Evolutionary conservation across 495 filamentous ascomycete species (phyloP), one percentile per base, ranked within the genome.

Genomic region (Aspergillus cavernicola): DNA sequence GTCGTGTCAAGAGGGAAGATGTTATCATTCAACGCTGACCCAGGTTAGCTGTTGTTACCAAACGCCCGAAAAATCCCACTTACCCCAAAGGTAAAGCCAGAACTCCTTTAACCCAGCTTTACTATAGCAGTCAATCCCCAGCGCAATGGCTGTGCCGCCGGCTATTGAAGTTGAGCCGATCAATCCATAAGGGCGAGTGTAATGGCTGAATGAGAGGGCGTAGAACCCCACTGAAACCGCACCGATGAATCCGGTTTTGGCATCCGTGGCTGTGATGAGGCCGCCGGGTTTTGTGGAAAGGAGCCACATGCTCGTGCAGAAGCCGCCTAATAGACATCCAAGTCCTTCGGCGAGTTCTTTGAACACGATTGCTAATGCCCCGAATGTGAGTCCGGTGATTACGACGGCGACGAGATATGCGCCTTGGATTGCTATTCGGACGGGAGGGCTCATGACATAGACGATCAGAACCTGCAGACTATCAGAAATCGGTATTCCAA

Each of bases 121-220:
- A 59, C 85, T 92, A 61, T 90, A 95, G 66, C 92, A 96, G 65
- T 97, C 92, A 47, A 97, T 88, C 6, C 92, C 92, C 6, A 97
- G 66, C 6, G 93, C 76, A 0, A 86, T 70, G 4, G 81, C 83
- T 0, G 90, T 95, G 8, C 89, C 85, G 11, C 92, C 92, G 23
- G 86, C 75, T 62, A 96, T 93, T 1, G 90, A 83, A 9, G 87
- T 90, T 15, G 79, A 80, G 15, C 68, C 74, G 31, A 97, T 93
- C 47, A 95, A 66, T 10, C 80, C 87, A 61, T 92, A 93, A 0
- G 80, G 80, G 7, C 88, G 78, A 0, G 90, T 96, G 62, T 87
- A 83, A 41, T 80, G 84, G 52, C 81, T 90, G 65, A 96, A 92
- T 16, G 89, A 92, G 9, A 91, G 66, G 8, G 78, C 81, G 57